Evolutionary conservation across 306 rosid species (phyloP).

Genomic region (Cyamopsis tetragonoloba): DNA sequence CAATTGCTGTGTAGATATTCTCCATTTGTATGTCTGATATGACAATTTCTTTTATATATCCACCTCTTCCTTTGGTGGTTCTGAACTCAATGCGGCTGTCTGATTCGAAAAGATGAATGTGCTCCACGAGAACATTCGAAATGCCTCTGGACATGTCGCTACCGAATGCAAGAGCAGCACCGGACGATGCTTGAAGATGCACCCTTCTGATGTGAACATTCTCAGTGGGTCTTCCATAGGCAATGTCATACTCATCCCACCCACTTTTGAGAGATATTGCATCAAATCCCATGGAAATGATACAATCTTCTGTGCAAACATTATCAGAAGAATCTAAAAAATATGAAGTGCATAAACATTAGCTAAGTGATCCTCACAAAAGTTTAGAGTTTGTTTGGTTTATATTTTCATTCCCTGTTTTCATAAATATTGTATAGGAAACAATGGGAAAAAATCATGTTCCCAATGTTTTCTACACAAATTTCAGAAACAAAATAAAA

Average conservation of each 20-base stretch:
- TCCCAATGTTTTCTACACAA: no score
- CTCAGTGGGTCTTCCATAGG: conserved; percentile 78
- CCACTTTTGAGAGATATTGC: conserved; percentile 95
- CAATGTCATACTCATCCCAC: conserved; percentile 93
- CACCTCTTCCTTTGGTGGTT: conserved; percentile 89
- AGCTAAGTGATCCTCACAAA: neutral
- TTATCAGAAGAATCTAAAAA: conserved; percentile 85
- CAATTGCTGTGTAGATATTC: conserved; percentile 53
- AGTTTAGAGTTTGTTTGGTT: no score
- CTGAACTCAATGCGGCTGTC: conserved; percentile 63
- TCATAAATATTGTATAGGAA: no score
- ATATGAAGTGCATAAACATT: conserved; percentile 14
- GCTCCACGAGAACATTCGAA: conserved; percentile 65
- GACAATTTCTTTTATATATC: conserved; percentile 59
- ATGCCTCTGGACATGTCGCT: conserved; percentile 98
- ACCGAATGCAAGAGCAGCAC: conserved; percentile 87
- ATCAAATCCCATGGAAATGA: conserved; percentile 64
- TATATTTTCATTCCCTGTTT: no score
- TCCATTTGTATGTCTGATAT: conserved; percentile 66
- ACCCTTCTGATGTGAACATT: conserved; percentile 81
- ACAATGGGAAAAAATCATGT: no score
- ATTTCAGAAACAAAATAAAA: no score
- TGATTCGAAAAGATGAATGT: conserved; percentile 63
- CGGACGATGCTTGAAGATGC: conserved; percentile 61
- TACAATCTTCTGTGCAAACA: conserved; percentile 92